Percentiles rank a stretch among this genome's conserved stretches.
Evolutionary conservation across 225 moss, liverwort and hornwort genomes (phyloP).

Genomic region (Marchantia polymorpha): DNA sequence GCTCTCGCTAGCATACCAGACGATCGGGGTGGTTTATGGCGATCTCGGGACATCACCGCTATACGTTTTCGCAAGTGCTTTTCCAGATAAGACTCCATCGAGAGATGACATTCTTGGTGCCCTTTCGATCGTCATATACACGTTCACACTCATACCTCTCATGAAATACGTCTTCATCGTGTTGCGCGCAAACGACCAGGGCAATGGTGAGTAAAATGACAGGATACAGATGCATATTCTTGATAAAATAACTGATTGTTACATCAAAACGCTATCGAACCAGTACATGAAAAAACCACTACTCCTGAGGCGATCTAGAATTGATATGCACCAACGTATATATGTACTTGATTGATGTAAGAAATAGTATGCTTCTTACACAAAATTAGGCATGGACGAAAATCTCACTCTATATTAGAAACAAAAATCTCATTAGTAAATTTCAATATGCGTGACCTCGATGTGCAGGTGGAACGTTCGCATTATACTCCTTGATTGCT

Average conservation of each 20-base stretch:
- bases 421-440: too few relatives aligned
- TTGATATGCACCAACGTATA: too few relatives aligned
- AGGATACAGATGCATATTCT: too few relatives aligned
- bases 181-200: constrained; percentile 61
- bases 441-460: too few relatives aligned
- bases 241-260: too few relatives aligned
- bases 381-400: too few relatives aligned
- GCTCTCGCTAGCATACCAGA: constrained; percentile 54
- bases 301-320: too few relatives aligned
- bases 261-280: too few relatives aligned
- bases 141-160: constrained; percentile 55
- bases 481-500: constrained; percentile 66
- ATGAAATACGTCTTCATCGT: constrained; percentile 67
- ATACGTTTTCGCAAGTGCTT: constrained; percentile 54
- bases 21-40: constrained; percentile 65
- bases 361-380: too few relatives aligned
- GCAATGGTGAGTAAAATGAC: constrained; percentile 24
- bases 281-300: too few relatives aligned
- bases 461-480: constrained; percentile 57
- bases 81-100: constrained; percentile 41
- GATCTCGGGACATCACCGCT: constrained; percentile 68
- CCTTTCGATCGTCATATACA: constrained; percentile 64
- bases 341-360: too few relatives aligned
- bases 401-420: too few relatives aligned
- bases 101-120: constrained; percentile 57